Evolutionary conservation across 768 basidiomycete genomes (phyloP).

Genomic region (Naganishia antarctica): DNA sequence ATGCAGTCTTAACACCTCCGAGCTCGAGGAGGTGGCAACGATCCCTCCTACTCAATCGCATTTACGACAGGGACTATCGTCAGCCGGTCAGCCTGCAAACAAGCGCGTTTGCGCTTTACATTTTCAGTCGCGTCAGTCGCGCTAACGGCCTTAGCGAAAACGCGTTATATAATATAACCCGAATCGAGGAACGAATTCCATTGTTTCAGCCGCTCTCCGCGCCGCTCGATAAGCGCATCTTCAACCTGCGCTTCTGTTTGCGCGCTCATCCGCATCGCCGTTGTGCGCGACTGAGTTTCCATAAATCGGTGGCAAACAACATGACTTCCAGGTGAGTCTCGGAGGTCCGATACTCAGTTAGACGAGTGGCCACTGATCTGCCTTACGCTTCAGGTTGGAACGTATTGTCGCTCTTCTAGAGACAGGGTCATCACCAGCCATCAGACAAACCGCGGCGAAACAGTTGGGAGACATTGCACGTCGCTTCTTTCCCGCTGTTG

Average conservation of each 20-base stretch:
- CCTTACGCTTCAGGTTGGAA: conserved; percentile 65
- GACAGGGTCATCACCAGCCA: conserved; percentile 82
- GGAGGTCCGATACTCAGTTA: neutral
- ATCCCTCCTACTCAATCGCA: too few species aligned
- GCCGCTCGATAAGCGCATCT: neutral
- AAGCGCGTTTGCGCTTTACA: conserved; percentile 4
- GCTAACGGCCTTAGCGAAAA: neutral
- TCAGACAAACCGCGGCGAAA: conserved; percentile 91
- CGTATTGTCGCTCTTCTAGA: conserved; percentile 92
- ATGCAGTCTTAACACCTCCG: too few species aligned
- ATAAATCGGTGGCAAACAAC: conserved; percentile 4
- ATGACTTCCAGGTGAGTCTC: conserved; percentile 17
- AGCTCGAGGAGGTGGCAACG: too few species aligned
- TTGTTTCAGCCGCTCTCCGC: neutral
- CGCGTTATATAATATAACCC: conserved; percentile 23
- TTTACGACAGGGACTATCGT: too few species aligned
- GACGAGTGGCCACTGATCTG: neutral
- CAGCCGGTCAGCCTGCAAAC: neutral
- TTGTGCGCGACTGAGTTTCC: neutral
- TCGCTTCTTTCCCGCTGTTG: conserved; percentile 24
- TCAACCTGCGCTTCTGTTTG: neutral
- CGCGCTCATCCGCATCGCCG: neutral
- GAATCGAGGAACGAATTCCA: neutral
- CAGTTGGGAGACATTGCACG: conserved; percentile 75
- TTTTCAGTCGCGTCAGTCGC: neutral